phyloP scores from a whole-genome alignment of 2,329 filamentous ascomycete genomes.

The Teratosphaeria viscida region DNA sequence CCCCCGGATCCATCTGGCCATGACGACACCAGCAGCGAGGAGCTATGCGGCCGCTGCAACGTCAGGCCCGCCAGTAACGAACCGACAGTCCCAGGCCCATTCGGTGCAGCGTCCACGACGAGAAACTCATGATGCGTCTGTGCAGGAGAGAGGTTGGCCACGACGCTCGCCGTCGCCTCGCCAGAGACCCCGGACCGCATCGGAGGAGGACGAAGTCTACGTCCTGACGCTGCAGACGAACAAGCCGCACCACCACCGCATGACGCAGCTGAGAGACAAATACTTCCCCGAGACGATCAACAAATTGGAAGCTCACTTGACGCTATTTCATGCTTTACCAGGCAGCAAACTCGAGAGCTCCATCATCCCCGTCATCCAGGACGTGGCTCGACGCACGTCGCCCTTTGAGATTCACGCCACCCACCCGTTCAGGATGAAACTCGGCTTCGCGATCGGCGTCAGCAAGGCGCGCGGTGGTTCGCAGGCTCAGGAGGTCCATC shows the following conservation, averaged over 20 bases:
- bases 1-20: not conserved
- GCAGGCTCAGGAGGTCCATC: conserved; percentile 26
- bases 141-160: conserved; percentile 2
- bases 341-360: conserved; percentile 27
- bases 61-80: not conserved
- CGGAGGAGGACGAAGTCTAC: conserved; percentile 28
- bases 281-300: conserved; percentile 36
- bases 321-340: conserved; percentile 37
- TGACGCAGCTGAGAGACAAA: conserved; percentile 29
- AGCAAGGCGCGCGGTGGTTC: conserved; percentile 22
- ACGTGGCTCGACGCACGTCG: conserved; percentile 19
- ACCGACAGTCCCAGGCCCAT: not conserved
- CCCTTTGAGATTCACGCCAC: conserved; percentile 30
- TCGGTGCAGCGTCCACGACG: not conserved
- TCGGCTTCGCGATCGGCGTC: conserved; percentile 31
- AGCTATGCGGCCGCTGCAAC: not conserved
- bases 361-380: conserved; percentile 26
- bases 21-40: not conserved
- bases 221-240: conserved; percentile 34
- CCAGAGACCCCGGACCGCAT: conserved; percentile 1
- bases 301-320: conserved; percentile 34
- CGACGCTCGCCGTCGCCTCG: conserved; percentile 1
- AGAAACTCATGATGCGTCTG: not conserved
- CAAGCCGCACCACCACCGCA: conserved; percentile 26
- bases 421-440: conserved; percentile 29